Conservation (phyloP, 768 basidiomycete species). For the Rhodotorula kratochvilovae region DNA sequence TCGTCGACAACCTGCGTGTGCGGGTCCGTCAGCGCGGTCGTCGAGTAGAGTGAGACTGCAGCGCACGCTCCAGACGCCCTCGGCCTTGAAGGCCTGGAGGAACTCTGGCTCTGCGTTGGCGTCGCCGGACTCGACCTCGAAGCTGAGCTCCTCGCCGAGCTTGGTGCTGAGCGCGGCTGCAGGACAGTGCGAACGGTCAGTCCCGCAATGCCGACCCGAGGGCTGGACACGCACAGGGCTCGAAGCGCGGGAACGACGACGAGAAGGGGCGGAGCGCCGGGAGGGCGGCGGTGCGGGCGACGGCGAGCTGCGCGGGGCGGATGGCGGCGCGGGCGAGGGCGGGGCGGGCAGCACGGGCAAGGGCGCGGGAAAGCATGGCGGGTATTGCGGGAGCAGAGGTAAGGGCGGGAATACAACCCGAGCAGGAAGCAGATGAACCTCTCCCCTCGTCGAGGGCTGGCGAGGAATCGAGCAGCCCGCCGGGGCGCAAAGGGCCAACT, state of each 20-base stretch:
- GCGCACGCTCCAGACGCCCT: constrained; percentile 73
- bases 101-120: constrained; percentile 62
- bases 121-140: constrained; percentile 63
- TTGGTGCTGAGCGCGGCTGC: constrained; percentile 63
- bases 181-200: background rate
- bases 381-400: background rate
- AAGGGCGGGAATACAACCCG: background rate
- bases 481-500: too few relatives aligned
- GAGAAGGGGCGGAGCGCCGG: constrained; percentile 8
- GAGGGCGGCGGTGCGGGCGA: background rate
- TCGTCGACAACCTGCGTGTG: constrained; percentile 62
- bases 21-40: background rate
- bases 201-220: background rate
- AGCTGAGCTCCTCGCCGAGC: constrained; percentile 74
- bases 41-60: background rate
- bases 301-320: background rate
- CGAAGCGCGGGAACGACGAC: constrained; percentile 14
- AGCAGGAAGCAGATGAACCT: background rate
- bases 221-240: constrained; percentile 19
- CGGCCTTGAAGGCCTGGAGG: constrained; percentile 65
- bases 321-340: background rate
- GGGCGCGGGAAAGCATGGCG: constrained; percentile 11
- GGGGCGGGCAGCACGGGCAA: background rate
- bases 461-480: too few relatives aligned
- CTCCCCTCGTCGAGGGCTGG: too few relatives aligned